phyloP scores from a whole-genome alignment of 2,329 filamentous ascomycete species.

The Claviceps digitariae region DNA sequence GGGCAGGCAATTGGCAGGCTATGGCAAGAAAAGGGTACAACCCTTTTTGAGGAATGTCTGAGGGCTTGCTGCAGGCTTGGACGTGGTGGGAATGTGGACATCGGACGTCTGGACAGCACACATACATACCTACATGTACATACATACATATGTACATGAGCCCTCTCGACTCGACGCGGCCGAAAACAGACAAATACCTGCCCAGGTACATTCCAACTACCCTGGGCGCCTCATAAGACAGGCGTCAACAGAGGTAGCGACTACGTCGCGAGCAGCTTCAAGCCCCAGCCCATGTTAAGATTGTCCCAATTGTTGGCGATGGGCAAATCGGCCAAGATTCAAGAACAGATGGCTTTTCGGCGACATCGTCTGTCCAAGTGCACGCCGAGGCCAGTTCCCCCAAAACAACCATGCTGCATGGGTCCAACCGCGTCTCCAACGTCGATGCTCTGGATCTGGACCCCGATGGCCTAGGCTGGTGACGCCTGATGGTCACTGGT shows the following conservation, averaged over 20 bases:
- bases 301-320: background rate
- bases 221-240: too few species aligned
- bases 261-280: background rate
- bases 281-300: background rate
- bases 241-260: background rate
- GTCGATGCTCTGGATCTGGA: background rate
- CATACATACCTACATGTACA: too few species aligned
- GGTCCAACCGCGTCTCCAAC: background rate
- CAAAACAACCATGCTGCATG: constrained; percentile 1
- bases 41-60: background rate
- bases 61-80: background rate
- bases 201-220: background rate
- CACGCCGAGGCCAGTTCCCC: background rate
- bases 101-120: background rate
- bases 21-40: background rate
- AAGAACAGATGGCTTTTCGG: background rate
- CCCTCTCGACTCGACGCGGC: background rate
- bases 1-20: background rate
- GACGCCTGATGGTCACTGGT: too few species aligned
- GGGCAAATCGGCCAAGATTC: background rate
- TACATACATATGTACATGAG: too few species aligned
- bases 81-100: background rate
- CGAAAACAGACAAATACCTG: background rate
- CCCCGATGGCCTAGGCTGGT: background rate
- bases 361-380: background rate